A percentile compares a stretch with the other conserved stretches of the same genome.
These are phyloP conservation scores for Phylloporus arenicola DNA, from an alignment of 768 basidiomycete species.

Conservation along the genomic window DNA sequence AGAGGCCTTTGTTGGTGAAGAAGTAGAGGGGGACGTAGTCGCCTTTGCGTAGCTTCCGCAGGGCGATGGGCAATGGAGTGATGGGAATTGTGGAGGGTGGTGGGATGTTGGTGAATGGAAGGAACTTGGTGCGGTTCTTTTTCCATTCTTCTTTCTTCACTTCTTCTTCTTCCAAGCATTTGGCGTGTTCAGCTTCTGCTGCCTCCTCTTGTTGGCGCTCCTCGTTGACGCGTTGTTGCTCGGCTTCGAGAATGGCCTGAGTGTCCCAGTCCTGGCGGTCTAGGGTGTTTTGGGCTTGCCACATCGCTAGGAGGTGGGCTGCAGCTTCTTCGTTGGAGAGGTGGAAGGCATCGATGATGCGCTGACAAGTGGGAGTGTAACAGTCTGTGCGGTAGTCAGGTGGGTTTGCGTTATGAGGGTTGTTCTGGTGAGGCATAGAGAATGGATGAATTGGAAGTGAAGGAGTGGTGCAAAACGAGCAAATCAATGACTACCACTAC, in stretches of 20 bases:
- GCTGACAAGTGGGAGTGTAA: too few species aligned
- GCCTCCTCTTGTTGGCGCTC: background rate
- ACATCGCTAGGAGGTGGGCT: background rate
- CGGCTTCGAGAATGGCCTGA: background rate
- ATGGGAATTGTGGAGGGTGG: background rate
- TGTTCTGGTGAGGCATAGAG: too few species aligned
- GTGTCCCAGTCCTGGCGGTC: background rate
- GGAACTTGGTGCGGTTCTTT: slow-evolving; percentile 1
- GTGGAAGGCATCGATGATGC: background rate
- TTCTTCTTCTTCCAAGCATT: background rate
- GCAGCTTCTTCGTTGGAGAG: background rate
- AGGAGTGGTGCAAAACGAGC: too few species aligned
- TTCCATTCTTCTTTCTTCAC: background rate
- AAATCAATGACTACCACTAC: too few species aligned
- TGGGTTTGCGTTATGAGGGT: too few species aligned
- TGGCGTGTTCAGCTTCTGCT: background rate
- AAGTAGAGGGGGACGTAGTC: too few species aligned
- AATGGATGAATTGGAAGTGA: too few species aligned
- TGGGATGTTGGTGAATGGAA: background rate
- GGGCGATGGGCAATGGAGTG: background rate
- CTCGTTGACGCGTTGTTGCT: background rate
- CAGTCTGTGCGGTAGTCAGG: too few species aligned
- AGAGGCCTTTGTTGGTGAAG: slow-evolving; percentile 1
- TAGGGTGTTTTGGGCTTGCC: background rate
- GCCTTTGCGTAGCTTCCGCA: background rate